Base-by-base conservation (phyloP, 352 stramenopile genomes). In the Pythium guiyangense region DNA sequence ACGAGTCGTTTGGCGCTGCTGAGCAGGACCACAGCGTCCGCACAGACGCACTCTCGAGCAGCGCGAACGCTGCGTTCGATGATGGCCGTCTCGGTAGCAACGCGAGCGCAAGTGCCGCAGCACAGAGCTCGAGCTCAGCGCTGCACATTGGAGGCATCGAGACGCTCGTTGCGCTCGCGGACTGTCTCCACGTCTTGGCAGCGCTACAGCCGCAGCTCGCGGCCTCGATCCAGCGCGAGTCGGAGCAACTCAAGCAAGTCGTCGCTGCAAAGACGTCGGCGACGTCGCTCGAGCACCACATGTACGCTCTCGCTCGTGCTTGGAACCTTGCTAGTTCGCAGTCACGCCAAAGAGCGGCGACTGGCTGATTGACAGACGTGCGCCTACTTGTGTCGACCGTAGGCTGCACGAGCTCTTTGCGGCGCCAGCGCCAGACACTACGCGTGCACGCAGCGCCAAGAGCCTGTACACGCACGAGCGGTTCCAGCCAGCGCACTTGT, bases 401-500 rank as follows among this genome's bases (percentile, higher is more conserved):
- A 64, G 59, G 26, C 18, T 64, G n/a, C 52, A 60, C 9, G 52
- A 57, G 31, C 45, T 52, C 15, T 49, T 60, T 20, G 11, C n/a
- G 6, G 4, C 20, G 18, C 15, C 43, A 25, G 42, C 15, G 2
- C 18, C 52, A 4, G 11, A 39, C n/a, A 26, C 9, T 18, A 14
- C 49, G 22, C 31, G 49, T 10, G 29, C 39, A n/a, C 15, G 49
- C 20, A 34, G 31, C n/a, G 11, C 17, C 10, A 46, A 60, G 37
- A 39, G 58, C 15, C 52, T 71, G 15, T 71, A 62, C 44, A 66
- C 56, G 4, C 71, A 72, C 54, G 64, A 69, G 26, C 57, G 72
- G 47, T 78, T 82, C 43, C 60, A 82, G 27, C 74, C 74, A 18
- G 55, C 52, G n/a, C 46, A 69, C 31, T 47, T 72, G 37, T 82